Conservation (phyloP, 2,329 filamentous ascomycete species). For the Tetracladium maxilliforme region DNA sequence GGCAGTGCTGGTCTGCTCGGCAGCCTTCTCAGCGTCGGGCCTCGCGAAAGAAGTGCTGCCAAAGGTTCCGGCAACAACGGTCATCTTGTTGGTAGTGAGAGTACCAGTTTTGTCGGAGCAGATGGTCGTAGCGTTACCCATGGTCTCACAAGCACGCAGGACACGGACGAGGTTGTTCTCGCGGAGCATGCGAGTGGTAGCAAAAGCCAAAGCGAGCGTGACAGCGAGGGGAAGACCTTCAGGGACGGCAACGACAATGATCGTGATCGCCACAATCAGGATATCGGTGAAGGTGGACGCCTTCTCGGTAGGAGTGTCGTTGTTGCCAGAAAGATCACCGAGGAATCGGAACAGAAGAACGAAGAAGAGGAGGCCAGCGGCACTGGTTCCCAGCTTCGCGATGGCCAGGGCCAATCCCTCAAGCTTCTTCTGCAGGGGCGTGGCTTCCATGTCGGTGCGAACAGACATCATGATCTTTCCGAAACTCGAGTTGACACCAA, state of each 20-base stretch:
- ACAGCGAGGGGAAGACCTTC: slow-evolving; percentile 54
- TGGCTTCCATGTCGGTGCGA: slow-evolving; percentile 62
- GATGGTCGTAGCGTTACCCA: slow-evolving; percentile 60
- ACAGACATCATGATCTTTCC: slow-evolving; percentile 70
- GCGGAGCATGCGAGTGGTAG: slow-evolving; percentile 52
- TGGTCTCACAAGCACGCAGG: slow-evolving; percentile 53
- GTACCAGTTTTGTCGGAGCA: slow-evolving; percentile 73
- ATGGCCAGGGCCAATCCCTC: slow-evolving; percentile 69
- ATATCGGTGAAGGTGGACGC: slow-evolving; percentile 47
- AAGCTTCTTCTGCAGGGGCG: slow-evolving; percentile 64
- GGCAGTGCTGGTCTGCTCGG: slow-evolving; percentile 6
- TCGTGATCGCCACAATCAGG: slow-evolving; percentile 49
- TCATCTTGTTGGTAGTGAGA: slow-evolving; percentile 63
- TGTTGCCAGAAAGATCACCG: slow-evolving; percentile 38
- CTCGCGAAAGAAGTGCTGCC: slow-evolving; percentile 30
- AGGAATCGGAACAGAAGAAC: slow-evolving; percentile 69
- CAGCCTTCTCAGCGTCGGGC: slow-evolving; percentile 8
- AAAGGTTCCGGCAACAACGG: slow-evolving; percentile 57
- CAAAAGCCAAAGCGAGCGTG: slow-evolving; percentile 52
- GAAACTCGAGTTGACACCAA: slow-evolving; percentile 59
- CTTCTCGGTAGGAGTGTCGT: slow-evolving; percentile 32
- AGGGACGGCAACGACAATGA: slow-evolving; percentile 55
- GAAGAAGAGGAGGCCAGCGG: slow-evolving; percentile 62
- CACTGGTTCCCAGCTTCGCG: slow-evolving; percentile 57
- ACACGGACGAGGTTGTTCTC: slow-evolving; percentile 59